These are phyloP conservation scores for Beta vulgaris DNA, from an alignment of 148 eudicot genomes.

Conservation along the genomic window DNA sequence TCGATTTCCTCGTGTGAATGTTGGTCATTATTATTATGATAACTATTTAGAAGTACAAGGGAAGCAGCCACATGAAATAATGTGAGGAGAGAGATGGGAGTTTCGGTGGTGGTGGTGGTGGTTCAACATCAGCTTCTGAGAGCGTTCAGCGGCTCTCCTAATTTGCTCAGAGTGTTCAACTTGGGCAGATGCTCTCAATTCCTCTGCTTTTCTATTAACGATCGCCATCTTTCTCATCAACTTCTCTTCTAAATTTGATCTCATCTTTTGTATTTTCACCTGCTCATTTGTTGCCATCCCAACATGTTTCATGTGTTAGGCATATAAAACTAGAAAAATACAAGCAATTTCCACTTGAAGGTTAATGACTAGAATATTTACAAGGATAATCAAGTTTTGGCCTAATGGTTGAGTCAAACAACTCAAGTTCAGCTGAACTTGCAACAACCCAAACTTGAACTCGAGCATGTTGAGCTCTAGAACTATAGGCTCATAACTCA, in stretches of 20 bases:
- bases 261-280: conserved; percentile 90
- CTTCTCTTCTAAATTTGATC: conserved; percentile 78
- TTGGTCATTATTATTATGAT: not conserved
- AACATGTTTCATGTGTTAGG: not conserved
- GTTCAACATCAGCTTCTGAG: conserved; percentile 37
- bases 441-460: not conserved
- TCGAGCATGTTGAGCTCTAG: not conserved
- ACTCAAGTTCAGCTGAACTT: not conserved
- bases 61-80: conserved; percentile 65
- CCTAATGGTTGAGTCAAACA: not conserved
- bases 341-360: too few relatives aligned
- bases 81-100: conserved; percentile 36
- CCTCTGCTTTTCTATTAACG: conserved; percentile 77
- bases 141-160: conserved; percentile 40
- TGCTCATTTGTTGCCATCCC: conserved; percentile 20
- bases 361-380: too few relatives aligned
- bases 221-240: conserved; percentile 77
- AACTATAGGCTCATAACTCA: too few relatives aligned
- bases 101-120: conserved; percentile 24
- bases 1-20: not conserved
- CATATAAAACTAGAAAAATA: too few relatives aligned
- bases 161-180: conserved; percentile 62
- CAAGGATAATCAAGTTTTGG: not conserved
- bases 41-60: conserved; percentile 39
- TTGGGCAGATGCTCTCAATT: conserved; percentile 69